phyloP scores from a whole-genome alignment of 352 stramenopile species.

The Salisapilia sapeloensis region DNA sequence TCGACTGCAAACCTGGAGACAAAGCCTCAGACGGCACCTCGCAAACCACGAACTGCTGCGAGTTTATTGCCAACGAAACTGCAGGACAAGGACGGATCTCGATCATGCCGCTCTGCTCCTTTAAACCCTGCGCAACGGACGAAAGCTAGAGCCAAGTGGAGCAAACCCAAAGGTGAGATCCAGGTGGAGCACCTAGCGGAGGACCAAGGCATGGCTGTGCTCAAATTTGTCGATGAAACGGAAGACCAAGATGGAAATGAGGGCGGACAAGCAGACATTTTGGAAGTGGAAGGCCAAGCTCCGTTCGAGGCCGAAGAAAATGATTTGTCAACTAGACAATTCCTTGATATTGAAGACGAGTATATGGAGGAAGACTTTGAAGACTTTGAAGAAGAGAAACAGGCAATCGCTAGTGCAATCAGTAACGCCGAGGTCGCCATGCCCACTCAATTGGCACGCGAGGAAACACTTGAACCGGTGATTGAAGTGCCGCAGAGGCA shows the following conservation, averaged over 20 bases:
- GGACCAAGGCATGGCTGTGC: conserved; percentile 12
- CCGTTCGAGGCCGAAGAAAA: too few relatives aligned
- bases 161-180: conserved; percentile 21
- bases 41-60: conserved; percentile 24
- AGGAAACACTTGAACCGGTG: neutral
- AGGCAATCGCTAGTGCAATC: neutral
- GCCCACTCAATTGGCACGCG: neutral
- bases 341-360: conserved; percentile 30
- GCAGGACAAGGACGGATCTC: neutral
- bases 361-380: conserved; percentile 78
- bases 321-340: too few relatives aligned
- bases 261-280: too few relatives aligned
- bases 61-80: conserved; percentile 13
- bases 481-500: neutral
- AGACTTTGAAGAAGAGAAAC: conserved; percentile 42
- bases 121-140: too few relatives aligned
- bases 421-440: neutral
- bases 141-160: conserved; percentile 47
- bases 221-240: conserved; percentile 9
- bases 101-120: neutral
- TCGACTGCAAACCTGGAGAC: neutral
- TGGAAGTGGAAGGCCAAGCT: too few relatives aligned
- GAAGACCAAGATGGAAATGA: conserved; percentile 4
- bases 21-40: too few relatives aligned
- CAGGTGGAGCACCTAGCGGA: conserved; percentile 14